A percentile compares a stretch with the other conserved stretches of the same genome.
phyloP scores from a whole-genome alignment of 2,329 filamentous ascomycete species.

The Drechmeria coniospora region DNA sequence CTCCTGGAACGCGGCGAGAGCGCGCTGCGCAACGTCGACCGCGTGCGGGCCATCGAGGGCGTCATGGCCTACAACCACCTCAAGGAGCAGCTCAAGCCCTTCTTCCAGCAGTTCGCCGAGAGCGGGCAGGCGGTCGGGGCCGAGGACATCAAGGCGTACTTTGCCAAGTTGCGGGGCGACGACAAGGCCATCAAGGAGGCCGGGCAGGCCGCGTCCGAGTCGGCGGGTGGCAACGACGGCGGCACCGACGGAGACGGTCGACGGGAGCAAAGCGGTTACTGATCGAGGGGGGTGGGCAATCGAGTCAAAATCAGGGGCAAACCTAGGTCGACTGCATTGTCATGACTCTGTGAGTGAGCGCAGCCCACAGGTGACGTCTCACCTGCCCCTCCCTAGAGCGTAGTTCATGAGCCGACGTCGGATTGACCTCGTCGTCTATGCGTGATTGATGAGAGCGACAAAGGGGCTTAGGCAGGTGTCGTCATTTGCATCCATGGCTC shows the following conservation, averaged over 20 bases:
- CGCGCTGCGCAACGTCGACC: conserved; percentile 79
- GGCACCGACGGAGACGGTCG: conserved; percentile 20
- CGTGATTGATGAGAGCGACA: too few species aligned
- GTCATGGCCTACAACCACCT: conserved; percentile 97
- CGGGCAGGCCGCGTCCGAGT: conserved; percentile 31
- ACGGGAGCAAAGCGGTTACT: conserved; percentile 40
- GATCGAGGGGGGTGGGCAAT: too few species aligned
- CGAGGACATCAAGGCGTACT: conserved; percentile 93
- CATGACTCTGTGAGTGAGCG: too few species aligned
- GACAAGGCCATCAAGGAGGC: conserved; percentile 55
- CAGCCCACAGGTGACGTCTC: too few species aligned
- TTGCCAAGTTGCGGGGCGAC: conserved; percentile 85
- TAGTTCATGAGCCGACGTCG: too few species aligned
- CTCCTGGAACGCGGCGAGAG: conserved; percentile 86
- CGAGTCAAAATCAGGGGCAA: too few species aligned
- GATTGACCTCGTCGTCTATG: too few species aligned
- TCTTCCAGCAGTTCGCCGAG: conserved; percentile 87
- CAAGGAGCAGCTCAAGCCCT: conserved; percentile 88
- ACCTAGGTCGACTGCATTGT: too few species aligned
- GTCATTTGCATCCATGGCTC: too few species aligned
- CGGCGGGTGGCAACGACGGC: conserved; percentile 15
- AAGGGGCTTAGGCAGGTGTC: too few species aligned
- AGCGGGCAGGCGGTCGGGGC: conserved; percentile 77
- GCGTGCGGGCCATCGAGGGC: conserved; percentile 84
- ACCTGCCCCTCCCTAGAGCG: too few species aligned